phyloP scores from a whole-genome alignment of 371 early-diverging fungal genomes.

The Rhizopus delemar region DNA sequence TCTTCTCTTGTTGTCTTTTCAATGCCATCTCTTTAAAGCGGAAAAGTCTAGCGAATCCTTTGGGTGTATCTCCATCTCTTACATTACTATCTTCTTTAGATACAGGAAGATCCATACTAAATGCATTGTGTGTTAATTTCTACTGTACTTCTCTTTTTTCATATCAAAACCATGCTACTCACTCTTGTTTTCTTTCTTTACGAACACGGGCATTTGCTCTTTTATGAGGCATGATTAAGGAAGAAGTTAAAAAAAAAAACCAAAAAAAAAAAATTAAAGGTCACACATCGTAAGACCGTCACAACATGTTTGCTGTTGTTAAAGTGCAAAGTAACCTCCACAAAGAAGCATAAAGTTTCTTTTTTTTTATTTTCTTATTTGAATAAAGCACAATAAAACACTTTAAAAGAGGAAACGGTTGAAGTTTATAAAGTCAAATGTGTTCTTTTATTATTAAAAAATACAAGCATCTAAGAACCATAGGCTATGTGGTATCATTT shows the following conservation, averaged over 20 bases:
- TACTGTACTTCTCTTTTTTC: neutral
- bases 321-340: too few relatives aligned
- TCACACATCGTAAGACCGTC: too few relatives aligned
- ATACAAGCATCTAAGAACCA: too few relatives aligned
- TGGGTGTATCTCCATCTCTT: slow-evolving; percentile 36
- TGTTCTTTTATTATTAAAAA: too few relatives aligned
- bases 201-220: slow-evolving; percentile 46
- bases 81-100: slow-evolving; percentile 15
- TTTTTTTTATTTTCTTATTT: too few relatives aligned
- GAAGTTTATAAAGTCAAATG: too few relatives aligned
- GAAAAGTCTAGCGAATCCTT: slow-evolving; percentile 44
- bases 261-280: slow-evolving; percentile 3
- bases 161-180: slow-evolving; percentile 8
- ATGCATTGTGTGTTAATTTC: neutral
- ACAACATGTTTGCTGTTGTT: too few relatives aligned
- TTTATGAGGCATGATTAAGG: slow-evolving; percentile 41
- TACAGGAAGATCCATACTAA: slow-evolving; percentile 28
- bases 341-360: too few relatives aligned
- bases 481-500: too few relatives aligned
- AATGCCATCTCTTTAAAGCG: slow-evolving; percentile 36
- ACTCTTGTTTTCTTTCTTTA: slow-evolving; percentile 32
- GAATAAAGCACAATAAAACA: too few relatives aligned
- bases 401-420: too few relatives aligned
- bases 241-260: slow-evolving; percentile 6
- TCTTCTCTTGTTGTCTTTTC: slow-evolving; percentile 40